phyloP scores from a whole-genome alignment of 2,329 filamentous ascomycete genomes.

The Colletotrichum acutatum region DNA sequence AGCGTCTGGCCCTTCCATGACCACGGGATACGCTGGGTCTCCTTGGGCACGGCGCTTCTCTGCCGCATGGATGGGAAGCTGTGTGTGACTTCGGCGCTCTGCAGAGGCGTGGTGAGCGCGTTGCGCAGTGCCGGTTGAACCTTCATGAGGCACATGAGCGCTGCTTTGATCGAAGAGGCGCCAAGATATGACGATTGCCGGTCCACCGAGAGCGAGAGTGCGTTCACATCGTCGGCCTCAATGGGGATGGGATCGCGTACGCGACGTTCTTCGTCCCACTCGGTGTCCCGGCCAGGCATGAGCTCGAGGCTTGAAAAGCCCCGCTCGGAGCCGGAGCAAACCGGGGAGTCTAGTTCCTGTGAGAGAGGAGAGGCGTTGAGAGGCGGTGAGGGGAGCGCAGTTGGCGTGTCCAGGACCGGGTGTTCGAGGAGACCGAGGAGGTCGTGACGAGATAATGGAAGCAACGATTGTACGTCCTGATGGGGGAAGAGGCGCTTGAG shows the following conservation, averaged over 20 bases:
- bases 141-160: slow-evolving; percentile 76
- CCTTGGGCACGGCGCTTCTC: slow-evolving; percentile 55
- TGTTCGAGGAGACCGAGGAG: slow-evolving; percentile 67
- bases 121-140: slow-evolving; percentile 60
- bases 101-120: slow-evolving; percentile 58
- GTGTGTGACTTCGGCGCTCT: slow-evolving; percentile 57
- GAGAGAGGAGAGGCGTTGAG: slow-evolving; percentile 61
- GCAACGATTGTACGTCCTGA: slow-evolving; percentile 62
- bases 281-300: slow-evolving; percentile 72
- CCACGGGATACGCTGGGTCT: slow-evolving; percentile 64
- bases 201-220: slow-evolving; percentile 69
- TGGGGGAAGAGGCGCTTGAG: slow-evolving; percentile 71
- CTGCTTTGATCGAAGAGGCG: slow-evolving; percentile 80
- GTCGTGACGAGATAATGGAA: slow-evolving; percentile 67
- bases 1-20: slow-evolving; percentile 74
- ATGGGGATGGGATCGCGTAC: slow-evolving; percentile 66
- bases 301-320: slow-evolving; percentile 70
- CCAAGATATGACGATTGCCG: slow-evolving; percentile 75
- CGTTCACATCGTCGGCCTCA: slow-evolving; percentile 69
- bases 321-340: slow-evolving; percentile 61
- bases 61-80: slow-evolving; percentile 56
- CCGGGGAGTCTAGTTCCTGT: slow-evolving; percentile 59
- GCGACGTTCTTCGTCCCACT: slow-evolving; percentile 74
- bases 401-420: slow-evolving; percentile 51
- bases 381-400: slow-evolving; percentile 62